These are phyloP conservation scores for Fusarium dimerum DNA, from an alignment of 2,329 filamentous ascomycete genomes.

Conservation along the genomic window DNA sequence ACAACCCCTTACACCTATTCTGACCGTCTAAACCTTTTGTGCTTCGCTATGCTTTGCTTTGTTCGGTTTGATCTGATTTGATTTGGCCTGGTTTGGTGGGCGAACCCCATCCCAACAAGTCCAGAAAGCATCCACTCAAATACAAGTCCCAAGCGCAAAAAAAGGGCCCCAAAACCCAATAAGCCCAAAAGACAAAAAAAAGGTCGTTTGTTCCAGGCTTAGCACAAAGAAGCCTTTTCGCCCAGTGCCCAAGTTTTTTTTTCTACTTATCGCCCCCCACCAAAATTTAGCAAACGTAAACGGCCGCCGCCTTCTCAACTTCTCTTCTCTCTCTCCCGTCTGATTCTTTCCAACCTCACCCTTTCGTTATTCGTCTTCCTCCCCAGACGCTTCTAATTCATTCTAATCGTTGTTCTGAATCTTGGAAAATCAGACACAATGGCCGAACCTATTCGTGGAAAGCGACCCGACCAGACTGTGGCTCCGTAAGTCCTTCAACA, in stretches of 20 bases:
- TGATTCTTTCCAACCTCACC: slow-evolving; percentile 32
- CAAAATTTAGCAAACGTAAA: slow-evolving; percentile 42
- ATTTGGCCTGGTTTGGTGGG: not conserved
- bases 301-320: slow-evolving; percentile 36
- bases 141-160: not conserved
- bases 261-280: slow-evolving; percentile 40
- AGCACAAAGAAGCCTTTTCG: slow-evolving; percentile 5
- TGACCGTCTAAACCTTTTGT: not conserved
- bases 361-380: slow-evolving; percentile 18
- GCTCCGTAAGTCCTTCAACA: slow-evolving; percentile 55
- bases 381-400: slow-evolving; percentile 28
- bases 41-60: not conserved
- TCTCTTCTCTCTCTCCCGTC: slow-evolving; percentile 35
- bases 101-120: not conserved
- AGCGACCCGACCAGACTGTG: slow-evolving; percentile 56
- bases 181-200: too few relatives aligned
- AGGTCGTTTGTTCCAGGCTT: not conserved
- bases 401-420: slow-evolving; percentile 28
- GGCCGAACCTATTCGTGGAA: slow-evolving; percentile 66
- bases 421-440: slow-evolving; percentile 44
- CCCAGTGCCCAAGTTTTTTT: slow-evolving; percentile 38
- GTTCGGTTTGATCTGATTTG: too few relatives aligned
- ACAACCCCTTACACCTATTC: not conserved
- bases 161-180: too few relatives aligned
- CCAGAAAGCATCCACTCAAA: not conserved